A percentile compares a stretch with the other conserved stretches of the same genome.
phyloP scores from a whole-genome alignment of 768 basidiomycete genomes.

The Fomitopsis pulvina region DNA sequence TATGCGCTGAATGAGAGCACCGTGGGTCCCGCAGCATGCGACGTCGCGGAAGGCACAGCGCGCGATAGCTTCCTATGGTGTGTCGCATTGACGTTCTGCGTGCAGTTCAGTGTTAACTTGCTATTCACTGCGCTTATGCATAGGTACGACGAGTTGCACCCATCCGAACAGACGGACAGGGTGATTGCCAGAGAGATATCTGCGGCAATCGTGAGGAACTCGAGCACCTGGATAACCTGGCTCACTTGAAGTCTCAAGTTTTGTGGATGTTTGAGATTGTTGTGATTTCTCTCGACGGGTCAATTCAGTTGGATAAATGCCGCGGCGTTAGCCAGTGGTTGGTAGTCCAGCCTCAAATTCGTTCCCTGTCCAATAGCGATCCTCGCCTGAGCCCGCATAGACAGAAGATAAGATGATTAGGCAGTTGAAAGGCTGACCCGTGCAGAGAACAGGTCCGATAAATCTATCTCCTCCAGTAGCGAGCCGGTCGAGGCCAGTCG shows the following conservation, averaged over 20 bases:
- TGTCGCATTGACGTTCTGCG: conserved; percentile 10
- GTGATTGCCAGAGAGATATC: conserved; percentile 48
- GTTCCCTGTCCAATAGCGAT: no score
- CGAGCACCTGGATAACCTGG: conserved; percentile 44
- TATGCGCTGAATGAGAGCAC: conserved; percentile 29
- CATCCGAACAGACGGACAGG: conserved; percentile 53
- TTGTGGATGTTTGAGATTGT: no score
- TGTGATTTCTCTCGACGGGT: no score
- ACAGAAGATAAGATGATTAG: no score
- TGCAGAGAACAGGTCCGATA: no score
- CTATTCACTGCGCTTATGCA: background rate
- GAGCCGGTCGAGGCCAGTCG: no score
- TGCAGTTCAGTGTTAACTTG: conserved; percentile 5
- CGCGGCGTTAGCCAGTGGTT: no score
- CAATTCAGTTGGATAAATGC: no score
- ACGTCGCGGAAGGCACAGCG: conserved; percentile 32
- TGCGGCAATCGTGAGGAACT: conserved; percentile 35
- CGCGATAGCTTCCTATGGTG: conserved; percentile 57
- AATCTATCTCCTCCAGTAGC: no score
- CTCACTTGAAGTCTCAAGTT: conserved; percentile 18
- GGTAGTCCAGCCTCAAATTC: no score
- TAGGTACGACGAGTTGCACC: conserved; percentile 52
- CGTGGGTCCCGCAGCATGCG: conserved; percentile 24
- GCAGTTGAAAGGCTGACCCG: no score
- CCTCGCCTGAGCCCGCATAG: no score